Percentiles rank a stretch among this genome's conserved stretches.
phyloP scores from a whole-genome alignment of 768 basidiomycete species.

The Leccinum broughii region DNA sequence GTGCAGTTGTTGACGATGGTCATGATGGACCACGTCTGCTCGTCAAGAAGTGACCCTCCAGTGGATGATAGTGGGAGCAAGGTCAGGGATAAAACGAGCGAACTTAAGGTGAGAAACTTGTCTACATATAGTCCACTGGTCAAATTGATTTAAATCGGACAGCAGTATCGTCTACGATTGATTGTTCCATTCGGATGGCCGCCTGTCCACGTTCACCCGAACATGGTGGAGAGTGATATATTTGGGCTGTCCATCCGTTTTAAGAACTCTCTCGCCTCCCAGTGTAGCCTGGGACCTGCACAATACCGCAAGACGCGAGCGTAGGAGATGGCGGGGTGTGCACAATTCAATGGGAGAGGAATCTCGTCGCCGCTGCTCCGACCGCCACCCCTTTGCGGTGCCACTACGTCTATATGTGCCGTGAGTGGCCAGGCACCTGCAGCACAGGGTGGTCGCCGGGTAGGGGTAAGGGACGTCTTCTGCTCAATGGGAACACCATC shows the following conservation, averaged over 20 bases:
- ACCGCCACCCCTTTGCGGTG: background rate
- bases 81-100: background rate
- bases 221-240: too few relatives aligned
- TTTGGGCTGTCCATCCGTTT: too few relatives aligned
- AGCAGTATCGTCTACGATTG: background rate
- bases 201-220: background rate
- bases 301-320: too few relatives aligned
- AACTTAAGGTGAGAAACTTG: background rate
- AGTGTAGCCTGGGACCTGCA: too few relatives aligned
- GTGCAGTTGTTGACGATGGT: conserved; percentile 20
- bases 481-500: too few relatives aligned
- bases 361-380: background rate
- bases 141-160: background rate
- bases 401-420: background rate
- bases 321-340: too few relatives aligned
- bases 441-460: too few relatives aligned
- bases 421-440: too few relatives aligned
- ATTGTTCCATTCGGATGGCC: background rate
- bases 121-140: background rate
- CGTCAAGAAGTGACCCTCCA: background rate
- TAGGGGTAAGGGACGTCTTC: too few relatives aligned
- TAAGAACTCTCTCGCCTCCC: too few relatives aligned
- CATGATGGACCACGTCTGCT: conserved; percentile 8
- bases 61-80: background rate
- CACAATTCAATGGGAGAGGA: too few relatives aligned